Conservation (phyloP, 495 filamentous ascomycete species). For the Lophiostoma macrostomum region DNA sequence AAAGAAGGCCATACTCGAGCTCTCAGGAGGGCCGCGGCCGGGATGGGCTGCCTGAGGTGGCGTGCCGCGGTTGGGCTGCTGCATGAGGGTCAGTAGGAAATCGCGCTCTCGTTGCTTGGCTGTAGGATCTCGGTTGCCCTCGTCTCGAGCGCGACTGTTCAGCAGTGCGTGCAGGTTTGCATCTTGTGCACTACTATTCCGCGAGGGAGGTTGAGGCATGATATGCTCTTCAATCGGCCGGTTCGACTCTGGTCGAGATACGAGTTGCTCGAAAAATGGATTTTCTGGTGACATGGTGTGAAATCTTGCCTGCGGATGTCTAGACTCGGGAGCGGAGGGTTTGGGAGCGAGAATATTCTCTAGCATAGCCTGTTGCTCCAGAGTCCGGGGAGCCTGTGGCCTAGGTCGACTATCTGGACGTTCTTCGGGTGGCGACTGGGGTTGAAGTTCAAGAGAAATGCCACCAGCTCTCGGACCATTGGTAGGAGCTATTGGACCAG, state of each 20-base stretch:
- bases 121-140: slow-evolving; percentile 22
- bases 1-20: slow-evolving; percentile 33
- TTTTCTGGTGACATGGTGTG: slow-evolving; percentile 24
- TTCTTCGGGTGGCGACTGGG: slow-evolving; percentile 10
- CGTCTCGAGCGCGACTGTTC: slow-evolving; percentile 14
- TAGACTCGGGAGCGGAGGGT: slow-evolving; percentile 16
- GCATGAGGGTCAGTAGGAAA: slow-evolving; percentile 39
- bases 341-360: slow-evolving; percentile 26
- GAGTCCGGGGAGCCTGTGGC: slow-evolving; percentile 22
- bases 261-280: slow-evolving; percentile 19
- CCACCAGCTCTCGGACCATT: slow-evolving; percentile 19
- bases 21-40: slow-evolving; percentile 24
- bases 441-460: slow-evolving; percentile 11
- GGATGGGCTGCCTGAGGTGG: slow-evolving; percentile 25
- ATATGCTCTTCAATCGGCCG: slow-evolving; percentile 25
- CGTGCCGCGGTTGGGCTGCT: slow-evolving; percentile 26
- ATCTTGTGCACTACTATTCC: slow-evolving; percentile 31
- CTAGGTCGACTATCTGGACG: slow-evolving; percentile 1
- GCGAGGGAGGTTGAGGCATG: slow-evolving; percentile 19
- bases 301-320: slow-evolving; percentile 14
- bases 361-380: slow-evolving; percentile 24
- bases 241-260: slow-evolving; percentile 26
- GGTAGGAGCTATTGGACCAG: neutral
- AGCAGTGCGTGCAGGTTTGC: slow-evolving; percentile 19
- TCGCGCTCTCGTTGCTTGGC: slow-evolving; percentile 28